Evolutionary conservation across 208 protist genomes (phyloP).

Genomic region (Trypanosoma theileri): DNA sequence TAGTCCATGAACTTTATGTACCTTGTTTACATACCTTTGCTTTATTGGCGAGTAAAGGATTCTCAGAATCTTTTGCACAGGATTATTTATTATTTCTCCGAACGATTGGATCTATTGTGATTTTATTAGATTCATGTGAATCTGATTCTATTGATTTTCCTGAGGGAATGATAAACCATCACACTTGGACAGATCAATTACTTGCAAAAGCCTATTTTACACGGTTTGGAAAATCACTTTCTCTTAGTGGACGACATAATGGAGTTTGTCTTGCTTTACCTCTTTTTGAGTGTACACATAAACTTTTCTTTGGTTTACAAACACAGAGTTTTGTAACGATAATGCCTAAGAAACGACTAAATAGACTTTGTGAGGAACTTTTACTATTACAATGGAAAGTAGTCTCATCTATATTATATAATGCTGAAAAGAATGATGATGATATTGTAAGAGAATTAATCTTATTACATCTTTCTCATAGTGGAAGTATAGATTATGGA

Average conservation of each 20-base stretch:
- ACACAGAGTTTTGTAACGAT: background rate
- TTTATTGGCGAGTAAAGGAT: background rate
- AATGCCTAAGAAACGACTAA: slow-evolving; percentile 3
- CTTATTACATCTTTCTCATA: slow-evolving; percentile 25
- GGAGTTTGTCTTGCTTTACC: slow-evolving; percentile 17
- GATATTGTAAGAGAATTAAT: slow-evolving; percentile 26
- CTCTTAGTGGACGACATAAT: background rate
- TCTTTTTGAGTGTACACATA: slow-evolving; percentile 20
- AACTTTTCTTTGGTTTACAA: slow-evolving; percentile 26
- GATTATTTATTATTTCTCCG: slow-evolving; percentile 28
- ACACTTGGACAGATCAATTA: slow-evolving; percentile 1
- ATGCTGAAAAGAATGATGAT: slow-evolving; percentile 30
- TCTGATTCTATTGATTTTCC: background rate
- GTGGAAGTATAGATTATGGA: slow-evolving; percentile 21
- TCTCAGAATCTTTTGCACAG: slow-evolving; percentile 3
- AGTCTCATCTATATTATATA: slow-evolving; percentile 12
- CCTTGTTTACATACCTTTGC: slow-evolving; percentile 21
- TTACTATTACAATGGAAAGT: slow-evolving; percentile 32
- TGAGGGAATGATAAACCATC: background rate
- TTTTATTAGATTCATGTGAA: slow-evolving; percentile 26
- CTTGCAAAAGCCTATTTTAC: slow-evolving; percentile 5
- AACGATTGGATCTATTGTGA: slow-evolving; percentile 1
- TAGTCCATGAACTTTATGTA: slow-evolving; percentile 3
- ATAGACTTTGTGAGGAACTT: slow-evolving; percentile 12
- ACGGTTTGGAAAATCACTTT: slow-evolving; percentile 16